A percentile compares a stretch with the other conserved stretches of the same genome.
Conservation (phyloP, 495 filamentous ascomycete species). For the Aspergillus mulundensis region DNA sequence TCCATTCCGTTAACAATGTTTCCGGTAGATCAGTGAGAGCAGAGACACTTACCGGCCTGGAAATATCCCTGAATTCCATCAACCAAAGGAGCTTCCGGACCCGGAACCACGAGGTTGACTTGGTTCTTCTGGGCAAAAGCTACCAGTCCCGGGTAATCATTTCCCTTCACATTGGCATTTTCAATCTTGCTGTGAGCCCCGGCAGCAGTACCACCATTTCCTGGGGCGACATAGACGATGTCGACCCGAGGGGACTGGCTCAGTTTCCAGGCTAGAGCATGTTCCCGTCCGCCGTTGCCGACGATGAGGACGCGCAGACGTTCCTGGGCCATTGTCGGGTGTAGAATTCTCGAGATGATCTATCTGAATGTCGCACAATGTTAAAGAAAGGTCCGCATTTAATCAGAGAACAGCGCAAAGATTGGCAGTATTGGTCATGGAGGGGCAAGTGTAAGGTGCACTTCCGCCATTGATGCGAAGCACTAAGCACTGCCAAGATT, state of each 20-base stretch:
- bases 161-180: slow-evolving; percentile 66
- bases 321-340: slow-evolving; percentile 40
- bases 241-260: slow-evolving; percentile 65
- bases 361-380: background rate
- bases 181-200: slow-evolving; percentile 60
- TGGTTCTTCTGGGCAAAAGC: slow-evolving; percentile 64
- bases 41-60: slow-evolving; percentile 44
- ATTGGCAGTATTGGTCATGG: background rate
- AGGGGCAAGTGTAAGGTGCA: slow-evolving; percentile 3
- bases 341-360: slow-evolving; percentile 32
- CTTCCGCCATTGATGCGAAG: slow-evolving; percentile 1
- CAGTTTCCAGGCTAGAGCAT: slow-evolving; percentile 93
- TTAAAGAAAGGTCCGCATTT: no score
- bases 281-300: slow-evolving; percentile 90
- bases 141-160: slow-evolving; percentile 76
- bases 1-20: slow-evolving; percentile 17
- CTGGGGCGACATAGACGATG: slow-evolving; percentile 51
- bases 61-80: slow-evolving; percentile 86
- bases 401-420: background rate
- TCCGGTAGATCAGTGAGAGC: background rate
- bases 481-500: background rate
- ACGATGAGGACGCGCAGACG: slow-evolving; percentile 70
- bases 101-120: slow-evolving; percentile 84
- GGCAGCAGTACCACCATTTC: slow-evolving; percentile 84
- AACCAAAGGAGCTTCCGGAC: slow-evolving; percentile 92